A percentile compares a stretch with the other conserved stretches of the same genome.
phyloP scores from a whole-genome alignment of 306 rosid species.

The Luffa aegyptiaca region DNA sequence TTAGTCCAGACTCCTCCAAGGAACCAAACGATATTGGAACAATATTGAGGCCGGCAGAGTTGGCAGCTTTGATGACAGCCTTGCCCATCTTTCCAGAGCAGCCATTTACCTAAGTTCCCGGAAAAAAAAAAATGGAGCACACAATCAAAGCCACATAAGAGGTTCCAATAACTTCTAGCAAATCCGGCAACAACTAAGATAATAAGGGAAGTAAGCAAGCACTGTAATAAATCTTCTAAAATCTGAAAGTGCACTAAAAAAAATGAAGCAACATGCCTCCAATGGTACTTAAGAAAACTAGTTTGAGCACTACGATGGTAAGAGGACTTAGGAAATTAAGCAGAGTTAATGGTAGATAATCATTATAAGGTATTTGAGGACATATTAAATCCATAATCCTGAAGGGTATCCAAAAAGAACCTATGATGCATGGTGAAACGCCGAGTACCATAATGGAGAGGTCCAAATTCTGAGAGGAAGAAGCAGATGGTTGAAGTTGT shows the following conservation, averaged over 20 bases:
- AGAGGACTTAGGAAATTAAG: neutral
- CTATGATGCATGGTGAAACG: neutral
- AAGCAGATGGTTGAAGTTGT: neutral
- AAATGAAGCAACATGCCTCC: neutral
- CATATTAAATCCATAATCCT: neutral
- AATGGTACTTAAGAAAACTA: neutral
- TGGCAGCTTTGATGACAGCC: slow-evolving; percentile 72
- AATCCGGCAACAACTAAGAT: neutral
- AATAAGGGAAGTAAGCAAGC: neutral
- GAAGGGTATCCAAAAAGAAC: neutral
- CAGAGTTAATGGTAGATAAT: neutral
- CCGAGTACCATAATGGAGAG: slow-evolving; percentile 11
- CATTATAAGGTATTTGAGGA: neutral
- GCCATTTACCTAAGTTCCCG: slow-evolving; percentile 51
- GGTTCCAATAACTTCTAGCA: neutral
- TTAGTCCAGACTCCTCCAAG: slow-evolving; percentile 51
- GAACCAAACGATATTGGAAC: slow-evolving; percentile 80
- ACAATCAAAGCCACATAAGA: neutral
- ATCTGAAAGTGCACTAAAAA: neutral
- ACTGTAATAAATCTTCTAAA: neutral
- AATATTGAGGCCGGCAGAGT: slow-evolving; percentile 69
- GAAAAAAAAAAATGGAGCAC: neutral
- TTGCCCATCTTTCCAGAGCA: slow-evolving; percentile 89
- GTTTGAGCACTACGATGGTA: neutral
- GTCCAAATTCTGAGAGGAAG: slow-evolving; percentile 12